These are phyloP conservation scores for Ceratobasidium sp. DNA, from an alignment of 1,284 basidiomycete species.

Conservation along the genomic window DNA sequence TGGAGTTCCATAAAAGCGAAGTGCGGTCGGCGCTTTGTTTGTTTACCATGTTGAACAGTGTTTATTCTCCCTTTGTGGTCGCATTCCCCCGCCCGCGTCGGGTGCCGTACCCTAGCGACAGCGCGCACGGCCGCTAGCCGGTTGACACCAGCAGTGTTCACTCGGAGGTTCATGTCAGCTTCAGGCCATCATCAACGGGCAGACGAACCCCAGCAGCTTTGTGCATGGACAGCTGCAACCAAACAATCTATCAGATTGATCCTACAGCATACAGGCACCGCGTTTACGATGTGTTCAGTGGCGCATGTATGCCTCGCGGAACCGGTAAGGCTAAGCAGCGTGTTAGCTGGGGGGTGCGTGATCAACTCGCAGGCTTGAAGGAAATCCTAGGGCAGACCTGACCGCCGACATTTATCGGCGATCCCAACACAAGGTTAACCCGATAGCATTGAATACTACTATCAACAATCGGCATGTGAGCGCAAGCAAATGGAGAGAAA, in stretches of 20 bases:
- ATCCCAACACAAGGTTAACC: conserved; percentile 10
- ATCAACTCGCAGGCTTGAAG: background rate
- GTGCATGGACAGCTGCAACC: background rate
- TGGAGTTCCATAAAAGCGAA: conserved; percentile 23
- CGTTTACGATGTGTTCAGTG: background rate
- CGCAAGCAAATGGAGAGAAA: conserved; percentile 35
- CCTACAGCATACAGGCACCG: background rate
- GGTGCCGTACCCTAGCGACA: background rate
- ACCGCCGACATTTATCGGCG: background rate
- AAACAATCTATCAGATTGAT: conserved; percentile 11
- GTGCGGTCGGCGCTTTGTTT: conserved; percentile 20
- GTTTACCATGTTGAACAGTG: conserved; percentile 22
- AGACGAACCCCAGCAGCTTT: background rate
- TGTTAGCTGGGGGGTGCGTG: background rate
- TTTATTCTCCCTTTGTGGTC: conserved; percentile 23
- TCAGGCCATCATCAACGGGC: conserved; percentile 4
- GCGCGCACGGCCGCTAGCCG: background rate
- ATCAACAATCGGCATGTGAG: conserved; percentile 23
- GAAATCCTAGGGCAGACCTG: background rate
- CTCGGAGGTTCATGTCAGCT: background rate
- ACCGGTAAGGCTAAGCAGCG: background rate
- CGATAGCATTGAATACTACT: conserved; percentile 28
- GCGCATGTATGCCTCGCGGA: conserved; percentile 17
- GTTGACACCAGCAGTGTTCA: background rate
- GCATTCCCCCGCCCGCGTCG: background rate